Evolutionary conservation across 2,329 filamentous ascomycete species (phyloP), one percentile per base, ranked within the genome.

Genomic region (Phaeosphaeria sp.): DNA sequence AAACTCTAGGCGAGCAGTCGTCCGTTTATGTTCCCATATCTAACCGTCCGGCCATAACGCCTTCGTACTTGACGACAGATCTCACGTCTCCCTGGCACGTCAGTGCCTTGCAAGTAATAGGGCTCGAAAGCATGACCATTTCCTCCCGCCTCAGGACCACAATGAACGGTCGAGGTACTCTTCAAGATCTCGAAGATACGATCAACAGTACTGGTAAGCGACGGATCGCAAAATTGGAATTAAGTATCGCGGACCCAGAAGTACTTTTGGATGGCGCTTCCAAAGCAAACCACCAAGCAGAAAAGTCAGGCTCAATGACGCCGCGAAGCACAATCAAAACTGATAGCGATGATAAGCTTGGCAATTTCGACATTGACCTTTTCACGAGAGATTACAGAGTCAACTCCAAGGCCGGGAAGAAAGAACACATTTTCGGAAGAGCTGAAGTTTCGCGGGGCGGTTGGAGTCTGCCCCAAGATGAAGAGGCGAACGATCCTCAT

Each of bases 171-270:
- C 65, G 79, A 78, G 59, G 82, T 71, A 87, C 83, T 1, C 78
- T 95, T 46, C 83, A 85, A 41, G 84, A 87, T 50, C 77, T 94
- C 46, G 85, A 89, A 30, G 85, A 87, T 53, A 82, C 85, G 13
- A 79, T 96, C 52, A 93, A 92, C 65, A 83, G 87, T 27, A 88
- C 90, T 56, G 92, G 91, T n/a, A 90, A 87, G 59, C 92, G 93
- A 70, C 90, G 87, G 23, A 87, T 98, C 33, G 91, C 90, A 6
- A 88, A 89, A 59, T 81, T 96, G 48, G 85, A 87, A 56, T 87
- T 96, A 80, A 88, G 85, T 50, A 79, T 91, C 33, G 78, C 81
- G 1, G 72, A 78, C 49, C 73, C 77, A 17, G 70, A 69, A 1
- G 61, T 70, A 0, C 58, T 79, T 1, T 69, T 72, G 55, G 62